Evolutionary conservation across 805 yeast genomes (phyloP).

Genomic region (Scheffersomyces ergatensis): DNA sequence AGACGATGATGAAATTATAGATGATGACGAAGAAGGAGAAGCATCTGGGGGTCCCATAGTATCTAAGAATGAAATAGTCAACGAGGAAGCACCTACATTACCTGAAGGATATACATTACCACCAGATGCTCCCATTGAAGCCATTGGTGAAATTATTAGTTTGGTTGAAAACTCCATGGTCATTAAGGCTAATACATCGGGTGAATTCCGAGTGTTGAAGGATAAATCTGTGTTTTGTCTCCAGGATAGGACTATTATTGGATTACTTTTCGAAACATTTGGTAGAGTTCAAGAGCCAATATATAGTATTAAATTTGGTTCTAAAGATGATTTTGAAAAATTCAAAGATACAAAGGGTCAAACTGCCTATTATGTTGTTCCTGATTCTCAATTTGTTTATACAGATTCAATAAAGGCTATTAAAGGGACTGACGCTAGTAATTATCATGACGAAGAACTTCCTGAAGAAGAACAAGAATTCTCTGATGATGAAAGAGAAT

Average conservation of each 20-base stretch:
- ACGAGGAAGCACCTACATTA: conserved; percentile 64
- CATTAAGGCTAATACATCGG: conserved; percentile 70
- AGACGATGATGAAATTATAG: conserved; percentile 43
- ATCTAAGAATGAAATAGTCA: conserved; percentile 73
- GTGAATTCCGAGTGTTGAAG: conserved; percentile 78
- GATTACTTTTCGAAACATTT: conserved; percentile 82
- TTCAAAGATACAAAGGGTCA: conserved; percentile 49
- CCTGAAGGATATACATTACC: conserved; percentile 66
- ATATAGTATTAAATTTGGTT: conserved; percentile 69
- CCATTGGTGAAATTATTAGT: conserved; percentile 65
- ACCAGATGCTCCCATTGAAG: conserved; percentile 63
- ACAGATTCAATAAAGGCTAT: conserved; percentile 67
- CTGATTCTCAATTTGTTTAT: conserved; percentile 73
- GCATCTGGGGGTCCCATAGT: conserved; percentile 59
- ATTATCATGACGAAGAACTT: conserved; percentile 90
- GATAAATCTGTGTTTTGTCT: conserved; percentile 81
- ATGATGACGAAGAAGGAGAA: conserved; percentile 44
- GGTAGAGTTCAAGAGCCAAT: conserved; percentile 83
- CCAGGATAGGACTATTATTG: conserved; percentile 66
- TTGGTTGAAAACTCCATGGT: conserved; percentile 72
- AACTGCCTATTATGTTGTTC: conserved; percentile 73
- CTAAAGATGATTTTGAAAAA: conserved; percentile 46
- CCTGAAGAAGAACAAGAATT: conserved; percentile 93
- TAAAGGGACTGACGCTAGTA: conserved; percentile 94
- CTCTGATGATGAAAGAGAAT: conserved; percentile 91